Evolutionary conservation across 345 rosid genomes (phyloP).

Genomic region (Populus tremula): DNA sequence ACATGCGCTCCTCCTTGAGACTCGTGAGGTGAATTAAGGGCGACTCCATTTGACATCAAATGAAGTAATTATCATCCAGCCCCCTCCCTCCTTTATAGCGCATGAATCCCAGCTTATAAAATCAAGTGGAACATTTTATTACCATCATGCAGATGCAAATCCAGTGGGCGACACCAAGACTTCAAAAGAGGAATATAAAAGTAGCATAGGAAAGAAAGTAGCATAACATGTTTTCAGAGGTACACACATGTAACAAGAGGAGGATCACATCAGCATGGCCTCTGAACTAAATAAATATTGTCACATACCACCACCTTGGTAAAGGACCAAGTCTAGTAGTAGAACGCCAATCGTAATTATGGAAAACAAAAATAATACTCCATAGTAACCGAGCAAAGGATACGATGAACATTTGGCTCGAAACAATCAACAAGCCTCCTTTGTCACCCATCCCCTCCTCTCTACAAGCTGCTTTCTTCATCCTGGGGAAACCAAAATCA

Average conservation of each 20-base stretch:
- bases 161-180: not conserved
- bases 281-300: not conserved
- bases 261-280: not conserved
- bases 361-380: not conserved
- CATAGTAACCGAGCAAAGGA: constrained; percentile 5
- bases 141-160: too few relatives aligned
- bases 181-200: not conserved
- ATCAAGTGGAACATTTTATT: too few relatives aligned
- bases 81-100: too few relatives aligned
- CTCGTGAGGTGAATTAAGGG: too few relatives aligned
- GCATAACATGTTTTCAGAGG: not conserved
- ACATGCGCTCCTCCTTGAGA: too few relatives aligned
- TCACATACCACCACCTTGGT: not conserved
- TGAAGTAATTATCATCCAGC: too few relatives aligned
- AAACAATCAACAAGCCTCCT: constrained; percentile 25
- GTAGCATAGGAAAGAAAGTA: not conserved
- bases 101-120: too few relatives aligned
- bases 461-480: not conserved
- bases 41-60: too few relatives aligned
- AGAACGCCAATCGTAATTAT: not conserved
- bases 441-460: constrained; percentile 15
- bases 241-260: not conserved
- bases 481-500: not conserved
- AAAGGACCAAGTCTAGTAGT: not conserved
- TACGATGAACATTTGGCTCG: not conserved